Evolutionary conservation across 192 early-diverging fungal genomes (phyloP).

Genomic region (Coemansia aciculifera): DNA sequence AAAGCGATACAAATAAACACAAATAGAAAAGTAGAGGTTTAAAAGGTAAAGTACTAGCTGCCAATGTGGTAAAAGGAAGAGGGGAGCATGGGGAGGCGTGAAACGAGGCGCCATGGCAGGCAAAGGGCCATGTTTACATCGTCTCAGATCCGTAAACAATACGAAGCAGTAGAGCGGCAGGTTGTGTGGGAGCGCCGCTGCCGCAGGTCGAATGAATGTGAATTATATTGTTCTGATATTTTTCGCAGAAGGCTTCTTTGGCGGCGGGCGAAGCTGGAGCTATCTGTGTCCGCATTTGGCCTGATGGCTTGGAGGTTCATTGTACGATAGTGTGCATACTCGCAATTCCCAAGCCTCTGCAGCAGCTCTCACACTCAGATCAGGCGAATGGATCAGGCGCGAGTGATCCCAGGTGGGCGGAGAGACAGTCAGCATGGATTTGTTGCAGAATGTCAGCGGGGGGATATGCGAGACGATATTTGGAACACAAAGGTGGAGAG

Average conservation of each 20-base stretch:
- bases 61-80: background rate
- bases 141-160: constrained; percentile 1
- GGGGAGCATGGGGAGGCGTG: constrained; percentile 5
- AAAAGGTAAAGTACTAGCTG: background rate
- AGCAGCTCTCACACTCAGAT: background rate
- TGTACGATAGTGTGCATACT: background rate
- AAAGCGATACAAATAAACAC: background rate
- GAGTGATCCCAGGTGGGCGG: background rate
- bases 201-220: background rate
- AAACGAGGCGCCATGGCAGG: constrained; percentile 1
- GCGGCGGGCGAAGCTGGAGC: background rate
- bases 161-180: background rate
- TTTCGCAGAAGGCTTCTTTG: background rate
- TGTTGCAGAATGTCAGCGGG: background rate
- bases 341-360: constrained; percentile 1
- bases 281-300: background rate
- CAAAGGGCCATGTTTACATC: constrained; percentile 2
- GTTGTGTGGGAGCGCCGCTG: constrained; percentile 4
- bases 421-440: background rate
- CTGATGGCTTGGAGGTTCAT: constrained; percentile 1
- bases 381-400: background rate
- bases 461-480: background rate
- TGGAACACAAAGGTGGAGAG: background rate
- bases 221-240: background rate
- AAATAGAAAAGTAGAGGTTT: background rate